Evolutionary conservation across 164 flowering plant species (phyloP).

Genomic region (Saururus chinensis): DNA sequence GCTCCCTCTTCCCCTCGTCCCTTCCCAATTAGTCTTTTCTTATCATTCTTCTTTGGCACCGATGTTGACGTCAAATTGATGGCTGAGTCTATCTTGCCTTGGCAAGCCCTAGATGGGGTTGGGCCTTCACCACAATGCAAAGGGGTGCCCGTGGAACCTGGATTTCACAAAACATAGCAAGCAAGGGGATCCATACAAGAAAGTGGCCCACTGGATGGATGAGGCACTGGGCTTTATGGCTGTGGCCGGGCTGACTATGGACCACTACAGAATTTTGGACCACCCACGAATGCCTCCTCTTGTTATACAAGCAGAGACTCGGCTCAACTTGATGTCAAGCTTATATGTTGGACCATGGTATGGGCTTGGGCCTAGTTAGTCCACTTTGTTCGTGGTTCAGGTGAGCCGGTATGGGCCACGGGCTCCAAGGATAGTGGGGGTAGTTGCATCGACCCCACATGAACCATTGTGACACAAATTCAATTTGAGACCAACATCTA

Average conservation of each 20-base stretch:
- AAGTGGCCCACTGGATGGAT: slow-evolving; percentile 75
- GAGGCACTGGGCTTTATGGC: slow-evolving; percentile 94
- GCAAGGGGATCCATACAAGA: slow-evolving; percentile 90
- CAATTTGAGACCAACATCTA: too few species aligned
- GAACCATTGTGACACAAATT: too few species aligned
- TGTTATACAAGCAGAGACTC: slow-evolving; percentile 83
- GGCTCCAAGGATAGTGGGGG: too few species aligned
- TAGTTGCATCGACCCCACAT: too few species aligned
- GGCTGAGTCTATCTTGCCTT: slow-evolving; percentile 77
- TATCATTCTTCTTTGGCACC: too few species aligned
- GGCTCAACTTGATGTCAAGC: slow-evolving; percentile 83
- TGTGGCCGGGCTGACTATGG: slow-evolving; percentile 78
- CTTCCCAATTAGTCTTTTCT: too few species aligned
- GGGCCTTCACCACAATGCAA: slow-evolving; percentile 97
- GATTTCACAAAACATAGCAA: slow-evolving; percentile 86
- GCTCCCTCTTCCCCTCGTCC: too few species aligned
- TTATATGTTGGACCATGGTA: too few species aligned
- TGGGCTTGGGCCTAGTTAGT: too few species aligned
- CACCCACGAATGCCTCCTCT: slow-evolving; percentile 84
- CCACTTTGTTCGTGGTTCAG: too few species aligned
- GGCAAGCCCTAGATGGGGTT: slow-evolving; percentile 66
- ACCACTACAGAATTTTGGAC: slow-evolving; percentile 96
- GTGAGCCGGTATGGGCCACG: too few species aligned
- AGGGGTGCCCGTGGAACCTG: slow-evolving; percentile 86
- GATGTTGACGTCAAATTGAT: too few species aligned